Conservation (phyloP, 768 basidiomycete genomes). For the Lentinula detonsa region DNA sequence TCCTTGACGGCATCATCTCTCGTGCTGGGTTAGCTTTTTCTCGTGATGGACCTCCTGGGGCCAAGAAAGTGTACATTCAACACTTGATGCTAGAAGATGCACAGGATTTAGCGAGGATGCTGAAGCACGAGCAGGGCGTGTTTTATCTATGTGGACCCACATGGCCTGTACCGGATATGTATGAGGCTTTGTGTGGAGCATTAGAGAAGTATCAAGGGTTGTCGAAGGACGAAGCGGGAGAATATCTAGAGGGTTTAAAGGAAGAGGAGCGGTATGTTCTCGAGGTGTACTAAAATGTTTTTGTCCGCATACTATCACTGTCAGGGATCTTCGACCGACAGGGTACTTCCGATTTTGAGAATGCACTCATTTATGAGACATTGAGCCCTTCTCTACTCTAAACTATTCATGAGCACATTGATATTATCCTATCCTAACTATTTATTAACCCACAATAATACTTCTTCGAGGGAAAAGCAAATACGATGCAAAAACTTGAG, state of each 20-base stretch:
- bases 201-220: constrained; percentile 67
- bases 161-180: constrained; percentile 99
- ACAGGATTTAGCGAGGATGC: constrained; percentile 63
- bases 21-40: constrained; percentile 95
- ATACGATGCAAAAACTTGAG: too few species aligned
- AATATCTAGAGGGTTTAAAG: constrained; percentile 83
- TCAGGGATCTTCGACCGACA: too few species aligned
- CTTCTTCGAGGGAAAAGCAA: too few species aligned
- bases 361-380: too few species aligned
- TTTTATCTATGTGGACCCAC: constrained; percentile 99
- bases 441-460: too few species aligned
- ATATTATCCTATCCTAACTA: too few species aligned
- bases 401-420: too few species aligned
- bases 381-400: too few species aligned
- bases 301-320: not conserved
- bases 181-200: constrained; percentile 83
- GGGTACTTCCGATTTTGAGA: too few species aligned
- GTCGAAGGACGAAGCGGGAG: constrained; percentile 61
- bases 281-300: constrained; percentile 48
- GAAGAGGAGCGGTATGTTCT: constrained; percentile 97
- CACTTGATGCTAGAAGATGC: constrained; percentile 96
- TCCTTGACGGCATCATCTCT: constrained; percentile 78
- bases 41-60: constrained; percentile 60
- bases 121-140: constrained; percentile 67
- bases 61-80: constrained; percentile 94